A percentile compares a stretch with the other conserved stretches of the same genome.
Conservation (phyloP, 345 rosid genomes). For the Pistacia atlantica region DNA sequence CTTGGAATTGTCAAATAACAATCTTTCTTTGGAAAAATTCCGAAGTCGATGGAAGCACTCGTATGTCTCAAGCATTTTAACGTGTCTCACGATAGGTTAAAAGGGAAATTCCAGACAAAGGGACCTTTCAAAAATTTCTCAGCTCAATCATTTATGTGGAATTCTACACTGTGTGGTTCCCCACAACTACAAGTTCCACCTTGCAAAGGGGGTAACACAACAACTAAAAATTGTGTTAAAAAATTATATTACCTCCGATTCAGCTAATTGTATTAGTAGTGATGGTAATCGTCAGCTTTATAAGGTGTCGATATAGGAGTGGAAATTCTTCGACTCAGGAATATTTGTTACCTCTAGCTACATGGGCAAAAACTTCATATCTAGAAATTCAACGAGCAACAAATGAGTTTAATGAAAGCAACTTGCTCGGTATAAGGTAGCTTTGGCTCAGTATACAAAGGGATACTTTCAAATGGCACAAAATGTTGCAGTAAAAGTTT, state of each 20-base stretch:
- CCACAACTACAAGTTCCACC: slow-evolving; percentile 6
- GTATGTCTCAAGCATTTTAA: no score
- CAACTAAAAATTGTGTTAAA: neutral
- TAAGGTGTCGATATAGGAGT: neutral
- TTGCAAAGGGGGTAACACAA: neutral
- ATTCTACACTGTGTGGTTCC: slow-evolving; percentile 16
- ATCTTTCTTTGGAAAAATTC: no score
- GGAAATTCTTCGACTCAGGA: neutral
- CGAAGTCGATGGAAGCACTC: no score
- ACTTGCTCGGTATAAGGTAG: neutral
- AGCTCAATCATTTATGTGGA: neutral
- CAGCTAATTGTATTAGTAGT: neutral
- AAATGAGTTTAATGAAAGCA: neutral
- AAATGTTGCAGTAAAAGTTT: slow-evolving; percentile 7
- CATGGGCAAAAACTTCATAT: slow-evolving; percentile 1
- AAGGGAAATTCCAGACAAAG: neutral
- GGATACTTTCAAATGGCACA: neutral
- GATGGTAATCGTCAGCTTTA: neutral
- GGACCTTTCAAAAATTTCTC: slow-evolving; percentile 16
- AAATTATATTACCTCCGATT: neutral
- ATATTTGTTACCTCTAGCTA: neutral
- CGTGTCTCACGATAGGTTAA: no score
- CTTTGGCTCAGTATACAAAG: neutral
- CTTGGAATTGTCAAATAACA: no score
- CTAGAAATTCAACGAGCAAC: neutral